phyloP scores from a whole-genome alignment of 2,329 filamentous ascomycete genomes.

The Trichoderma pleuroti region DNA sequence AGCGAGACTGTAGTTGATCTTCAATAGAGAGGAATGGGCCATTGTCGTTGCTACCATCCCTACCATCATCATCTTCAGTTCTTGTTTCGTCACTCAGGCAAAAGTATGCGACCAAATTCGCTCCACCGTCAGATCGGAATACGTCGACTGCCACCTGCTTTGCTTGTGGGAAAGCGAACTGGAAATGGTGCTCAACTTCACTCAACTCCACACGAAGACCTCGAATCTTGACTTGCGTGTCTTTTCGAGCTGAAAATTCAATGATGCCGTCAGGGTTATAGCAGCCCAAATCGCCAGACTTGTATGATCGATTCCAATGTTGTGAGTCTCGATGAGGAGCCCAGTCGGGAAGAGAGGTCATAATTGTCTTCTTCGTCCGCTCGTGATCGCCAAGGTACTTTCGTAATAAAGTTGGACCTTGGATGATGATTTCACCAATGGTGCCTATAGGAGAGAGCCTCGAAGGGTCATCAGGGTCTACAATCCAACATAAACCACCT shows the following conservation, averaged over 20 bases:
- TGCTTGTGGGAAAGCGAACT: background rate
- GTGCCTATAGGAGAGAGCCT: slow-evolving; percentile 6
- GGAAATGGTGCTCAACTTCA: slow-evolving; percentile 10
- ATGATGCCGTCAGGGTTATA: slow-evolving; percentile 12
- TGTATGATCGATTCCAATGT: background rate
- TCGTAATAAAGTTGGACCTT: slow-evolving; percentile 1
- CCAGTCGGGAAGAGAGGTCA: slow-evolving; percentile 13
- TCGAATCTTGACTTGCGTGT: slow-evolving; percentile 11
- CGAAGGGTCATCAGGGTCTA: background rate
- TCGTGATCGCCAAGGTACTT: background rate
- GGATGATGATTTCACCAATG: slow-evolving; percentile 11
- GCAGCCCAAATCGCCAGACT: background rate
- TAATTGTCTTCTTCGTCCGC: background rate
- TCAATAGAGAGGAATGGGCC: background rate
- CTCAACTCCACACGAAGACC: slow-evolving; percentile 8
- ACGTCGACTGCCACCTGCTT: slow-evolving; percentile 18
- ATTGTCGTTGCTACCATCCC: background rate
- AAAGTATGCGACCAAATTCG: slow-evolving; percentile 11
- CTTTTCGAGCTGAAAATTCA: slow-evolving; percentile 2
- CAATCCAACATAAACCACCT: slow-evolving; percentile 17
- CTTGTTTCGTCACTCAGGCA: background rate
- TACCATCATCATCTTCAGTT: background rate
- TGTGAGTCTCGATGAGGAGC: background rate
- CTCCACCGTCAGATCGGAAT: background rate
- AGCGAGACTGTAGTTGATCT: background rate